Evolutionary conservation across 164 flowering plant genomes (phyloP).

Genomic region (Kingdonia uniflora): DNA sequence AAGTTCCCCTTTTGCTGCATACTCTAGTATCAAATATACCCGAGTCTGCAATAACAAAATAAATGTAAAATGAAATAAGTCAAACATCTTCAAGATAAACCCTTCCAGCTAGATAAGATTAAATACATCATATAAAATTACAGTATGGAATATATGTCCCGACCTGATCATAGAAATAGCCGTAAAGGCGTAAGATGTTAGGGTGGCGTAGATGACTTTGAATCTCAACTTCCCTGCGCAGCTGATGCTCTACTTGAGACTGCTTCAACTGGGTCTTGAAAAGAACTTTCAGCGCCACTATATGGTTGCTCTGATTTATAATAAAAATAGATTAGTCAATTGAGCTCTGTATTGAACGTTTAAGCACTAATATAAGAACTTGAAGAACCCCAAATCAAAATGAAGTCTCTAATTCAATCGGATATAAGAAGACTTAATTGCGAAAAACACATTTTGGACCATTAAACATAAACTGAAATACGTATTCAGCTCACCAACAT

Average conservation of each 20-base stretch:
- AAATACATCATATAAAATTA: no score
- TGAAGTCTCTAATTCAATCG: no score
- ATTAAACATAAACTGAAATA: no score
- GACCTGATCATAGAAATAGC: conserved; percentile 96
- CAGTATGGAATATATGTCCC: no score
- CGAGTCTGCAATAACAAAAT: conserved; percentile 51
- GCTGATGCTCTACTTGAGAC: conserved; percentile 97
- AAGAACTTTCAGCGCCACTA: conserved; percentile 91
- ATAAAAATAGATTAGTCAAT: background rate
- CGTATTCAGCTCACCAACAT: background rate
- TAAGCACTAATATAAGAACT: no score
- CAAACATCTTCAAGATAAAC: background rate
- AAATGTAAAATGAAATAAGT: background rate
- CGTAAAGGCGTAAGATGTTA: conserved; percentile 80
- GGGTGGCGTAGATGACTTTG: conserved; percentile 92
- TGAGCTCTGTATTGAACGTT: background rate
- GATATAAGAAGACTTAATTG: no score
- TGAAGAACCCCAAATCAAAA: no score
- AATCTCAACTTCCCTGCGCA: conserved; percentile 90
- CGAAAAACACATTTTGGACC: no score
- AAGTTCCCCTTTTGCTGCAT: conserved; percentile 93
- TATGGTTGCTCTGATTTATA: conserved; percentile 73
- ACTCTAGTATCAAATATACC: conserved; percentile 85
- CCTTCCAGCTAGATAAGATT: background rate
- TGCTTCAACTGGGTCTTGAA: conserved; percentile 90